Percentiles rank a stretch among this genome's conserved stretches.
These are phyloP conservation scores for Thraustochytrium striatum DNA, from an alignment of 352 stramenopile species.

Conservation along the genomic window DNA sequence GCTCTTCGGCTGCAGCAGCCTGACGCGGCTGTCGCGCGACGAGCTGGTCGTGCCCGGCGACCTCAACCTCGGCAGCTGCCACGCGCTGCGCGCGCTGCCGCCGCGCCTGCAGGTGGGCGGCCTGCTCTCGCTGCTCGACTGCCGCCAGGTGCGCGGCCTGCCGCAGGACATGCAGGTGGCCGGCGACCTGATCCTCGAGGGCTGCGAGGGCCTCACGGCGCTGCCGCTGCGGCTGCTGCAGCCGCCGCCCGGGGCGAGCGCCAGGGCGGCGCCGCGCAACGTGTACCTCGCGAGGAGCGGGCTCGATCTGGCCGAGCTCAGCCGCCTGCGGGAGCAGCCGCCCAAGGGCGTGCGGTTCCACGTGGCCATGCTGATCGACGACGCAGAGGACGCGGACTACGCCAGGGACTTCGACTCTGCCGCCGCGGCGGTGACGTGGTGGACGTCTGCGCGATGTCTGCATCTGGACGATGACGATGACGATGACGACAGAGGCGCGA, in stretches of 20 bases:
- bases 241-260: background rate
- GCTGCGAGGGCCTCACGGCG: background rate
- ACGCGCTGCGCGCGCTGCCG: background rate
- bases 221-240: background rate
- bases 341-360: background rate
- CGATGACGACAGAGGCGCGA: too few relatives aligned
- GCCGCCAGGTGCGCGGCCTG: too few relatives aligned
- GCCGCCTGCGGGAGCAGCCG: background rate
- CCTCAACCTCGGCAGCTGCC: background rate
- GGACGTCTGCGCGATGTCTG: too few relatives aligned
- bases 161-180: background rate
- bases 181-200: background rate
- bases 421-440: conserved; percentile 17
- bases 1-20: too few relatives aligned
- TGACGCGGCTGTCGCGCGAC: too few relatives aligned
- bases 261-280: background rate
- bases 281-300: background rate
- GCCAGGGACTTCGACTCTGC: background rate
- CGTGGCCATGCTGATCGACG: background rate
- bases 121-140: too few relatives aligned
- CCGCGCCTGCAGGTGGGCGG: too few relatives aligned
- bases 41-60: background rate
- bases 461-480: too few relatives aligned
- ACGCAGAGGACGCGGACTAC: background rate
- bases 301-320: background rate